Conservation (phyloP, 2,329 filamentous ascomycete genomes). For the Pseudogymnoascus destructans region DNA sequence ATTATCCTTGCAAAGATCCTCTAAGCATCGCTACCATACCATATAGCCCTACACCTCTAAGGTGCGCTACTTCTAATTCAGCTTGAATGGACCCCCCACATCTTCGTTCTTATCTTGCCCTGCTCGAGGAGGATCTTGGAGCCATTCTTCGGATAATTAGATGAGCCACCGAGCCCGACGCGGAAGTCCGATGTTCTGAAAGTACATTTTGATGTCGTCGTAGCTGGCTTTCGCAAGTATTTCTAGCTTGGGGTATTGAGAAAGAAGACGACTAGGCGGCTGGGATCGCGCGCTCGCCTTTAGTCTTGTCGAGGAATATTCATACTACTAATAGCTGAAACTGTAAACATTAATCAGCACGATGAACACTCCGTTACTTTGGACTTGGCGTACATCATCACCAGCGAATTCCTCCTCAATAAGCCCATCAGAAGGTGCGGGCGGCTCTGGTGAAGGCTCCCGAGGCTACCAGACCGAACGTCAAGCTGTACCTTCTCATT, state of each 20-base stretch:
- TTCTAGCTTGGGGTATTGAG: background rate
- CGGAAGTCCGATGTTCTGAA: background rate
- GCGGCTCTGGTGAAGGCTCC: constrained; percentile 2
- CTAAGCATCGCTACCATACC: background rate
- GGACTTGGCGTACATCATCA: background rate
- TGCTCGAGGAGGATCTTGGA: background rate
- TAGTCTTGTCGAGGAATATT: background rate
- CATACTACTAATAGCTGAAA: background rate
- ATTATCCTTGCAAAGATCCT: background rate
- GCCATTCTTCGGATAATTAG: background rate
- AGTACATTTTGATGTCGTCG: background rate
- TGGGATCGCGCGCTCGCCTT: background rate
- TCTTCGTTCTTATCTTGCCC: background rate
- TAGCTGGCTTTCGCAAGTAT: background rate
- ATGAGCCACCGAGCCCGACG: background rate
- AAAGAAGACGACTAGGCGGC: background rate
- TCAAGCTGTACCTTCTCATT: constrained; percentile 14
- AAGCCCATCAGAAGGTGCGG: background rate
- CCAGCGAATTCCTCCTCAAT: background rate
- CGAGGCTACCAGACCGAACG: constrained; percentile 14
- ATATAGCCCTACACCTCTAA: background rate
- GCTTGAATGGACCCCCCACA: background rate
- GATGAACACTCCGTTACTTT: background rate
- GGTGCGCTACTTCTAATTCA: background rate
- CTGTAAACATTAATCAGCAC: background rate